Evolutionary conservation across 306 rosid species (phyloP).

Genomic region (Trichosanthes cucumerina): DNA sequence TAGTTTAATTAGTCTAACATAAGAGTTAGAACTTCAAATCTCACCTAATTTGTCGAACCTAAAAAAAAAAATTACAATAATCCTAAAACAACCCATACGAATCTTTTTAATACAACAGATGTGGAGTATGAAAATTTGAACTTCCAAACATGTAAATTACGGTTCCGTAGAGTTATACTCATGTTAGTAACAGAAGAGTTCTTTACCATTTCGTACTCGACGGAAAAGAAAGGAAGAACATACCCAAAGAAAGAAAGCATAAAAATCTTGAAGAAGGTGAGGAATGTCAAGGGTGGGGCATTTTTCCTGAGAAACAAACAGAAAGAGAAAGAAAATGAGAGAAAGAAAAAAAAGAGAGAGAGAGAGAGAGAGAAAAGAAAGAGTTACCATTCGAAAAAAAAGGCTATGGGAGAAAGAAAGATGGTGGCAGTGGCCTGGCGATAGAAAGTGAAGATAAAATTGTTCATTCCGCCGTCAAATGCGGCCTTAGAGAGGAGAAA

Average conservation of each 20-base stretch:
- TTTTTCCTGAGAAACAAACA: constrained; percentile 36
- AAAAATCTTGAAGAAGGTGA: constrained; percentile 63
- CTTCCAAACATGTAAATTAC: too few relatives aligned
- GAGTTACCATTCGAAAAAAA: constrained; percentile 45
- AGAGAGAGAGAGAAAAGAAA: rapidly evolving
- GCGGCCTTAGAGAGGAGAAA: constrained; percentile 21
- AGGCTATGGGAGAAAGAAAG: constrained; percentile 42
- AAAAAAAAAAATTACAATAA: too few relatives aligned
- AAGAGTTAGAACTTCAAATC: too few relatives aligned
- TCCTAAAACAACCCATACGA: too few relatives aligned
- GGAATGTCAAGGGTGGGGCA: constrained; percentile 50
- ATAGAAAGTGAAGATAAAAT: constrained; percentile 56
- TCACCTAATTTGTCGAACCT: too few relatives aligned
- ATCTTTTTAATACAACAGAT: too few relatives aligned
- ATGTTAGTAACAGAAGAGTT: too few relatives aligned
- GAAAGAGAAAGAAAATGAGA: background rate
- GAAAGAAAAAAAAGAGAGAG: background rate
- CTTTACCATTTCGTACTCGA: too few relatives aligned
- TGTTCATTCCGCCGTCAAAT: constrained; percentile 76
- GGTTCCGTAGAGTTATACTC: too few relatives aligned
- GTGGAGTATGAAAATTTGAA: too few relatives aligned
- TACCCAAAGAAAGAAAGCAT: constrained; percentile 61
- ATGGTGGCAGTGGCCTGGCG: constrained; percentile 56
- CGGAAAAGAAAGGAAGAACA: background rate
- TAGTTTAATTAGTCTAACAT: background rate